Percentiles rank a stretch among this genome's conserved stretches.
These are phyloP conservation scores for Chionographis japonica DNA, from an alignment of 106 monocot genomes.

Conservation along the genomic window DNA sequence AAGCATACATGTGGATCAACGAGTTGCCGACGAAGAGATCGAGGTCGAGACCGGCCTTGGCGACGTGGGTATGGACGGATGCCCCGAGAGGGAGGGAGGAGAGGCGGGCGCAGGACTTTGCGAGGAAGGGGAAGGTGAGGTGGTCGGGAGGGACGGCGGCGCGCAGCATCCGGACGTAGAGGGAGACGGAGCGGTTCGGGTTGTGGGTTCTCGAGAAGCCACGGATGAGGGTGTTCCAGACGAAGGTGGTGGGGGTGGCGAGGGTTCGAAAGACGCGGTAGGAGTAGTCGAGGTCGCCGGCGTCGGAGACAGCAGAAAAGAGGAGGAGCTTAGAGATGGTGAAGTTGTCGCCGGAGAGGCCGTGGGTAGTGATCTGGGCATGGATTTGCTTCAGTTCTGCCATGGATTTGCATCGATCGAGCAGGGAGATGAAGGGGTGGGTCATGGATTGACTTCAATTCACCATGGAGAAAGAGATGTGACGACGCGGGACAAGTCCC, in stretches of 20 bases:
- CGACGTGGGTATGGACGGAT: slow-evolving; percentile 30
- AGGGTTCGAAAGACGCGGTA: slow-evolving; percentile 21
- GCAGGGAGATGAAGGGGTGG: slow-evolving; percentile 4
- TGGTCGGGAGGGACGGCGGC: slow-evolving; percentile 27
- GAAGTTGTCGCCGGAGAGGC: slow-evolving; percentile 30
- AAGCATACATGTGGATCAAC: slow-evolving; percentile 59
- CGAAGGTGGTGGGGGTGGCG: slow-evolving; percentile 33
- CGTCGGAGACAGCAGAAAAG: slow-evolving; percentile 45
- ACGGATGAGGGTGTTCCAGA: slow-evolving; percentile 58
- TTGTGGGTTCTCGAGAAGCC: slow-evolving; percentile 42
- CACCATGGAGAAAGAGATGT: too few relatives aligned
- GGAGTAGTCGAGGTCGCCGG: slow-evolving; percentile 34
- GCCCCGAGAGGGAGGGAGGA: slow-evolving; percentile 13
- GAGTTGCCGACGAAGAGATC: slow-evolving; percentile 54
- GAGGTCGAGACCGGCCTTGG: slow-evolving; percentile 20
- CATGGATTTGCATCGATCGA: slow-evolving; percentile 33
- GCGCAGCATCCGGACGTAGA: slow-evolving; percentile 42
- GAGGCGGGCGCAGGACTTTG: slow-evolving; percentile 58
- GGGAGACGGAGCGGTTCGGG: slow-evolving; percentile 31
- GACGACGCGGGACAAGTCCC: too few relatives aligned
- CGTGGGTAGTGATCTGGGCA: slow-evolving; percentile 26
- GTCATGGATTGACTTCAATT: too few relatives aligned
- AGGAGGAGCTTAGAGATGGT: slow-evolving; percentile 47
- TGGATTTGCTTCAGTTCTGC: slow-evolving; percentile 42
- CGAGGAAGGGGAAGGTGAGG: slow-evolving; percentile 58